Evolutionary conservation across 225 moss, liverwort and hornwort species (phyloP).

Genomic region (Sphagnum tenellum): DNA sequence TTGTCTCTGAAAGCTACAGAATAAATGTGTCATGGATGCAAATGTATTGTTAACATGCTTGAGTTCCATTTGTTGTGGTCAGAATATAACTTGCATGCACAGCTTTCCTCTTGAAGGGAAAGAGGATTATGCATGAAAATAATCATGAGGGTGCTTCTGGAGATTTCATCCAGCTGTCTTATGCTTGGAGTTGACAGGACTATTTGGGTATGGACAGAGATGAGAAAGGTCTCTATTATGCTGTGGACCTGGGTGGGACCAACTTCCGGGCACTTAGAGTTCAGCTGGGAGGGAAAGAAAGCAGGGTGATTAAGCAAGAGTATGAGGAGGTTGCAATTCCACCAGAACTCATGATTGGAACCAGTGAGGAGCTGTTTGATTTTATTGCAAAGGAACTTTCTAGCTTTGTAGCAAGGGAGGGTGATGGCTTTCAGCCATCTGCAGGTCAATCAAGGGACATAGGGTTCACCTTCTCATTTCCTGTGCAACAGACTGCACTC

Average conservation of each 20-base stretch:
- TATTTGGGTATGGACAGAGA: conserved; percentile 19
- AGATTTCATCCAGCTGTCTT: too few relatives aligned
- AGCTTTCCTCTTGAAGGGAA: too few relatives aligned
- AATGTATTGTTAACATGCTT: too few relatives aligned
- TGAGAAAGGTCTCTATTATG: conserved; percentile 61
- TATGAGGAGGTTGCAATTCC: conserved; percentile 39
- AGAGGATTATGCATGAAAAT: too few relatives aligned
- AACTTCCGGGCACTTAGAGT: conserved; percentile 79
- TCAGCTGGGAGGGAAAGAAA: conserved; percentile 46
- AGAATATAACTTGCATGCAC: too few relatives aligned
- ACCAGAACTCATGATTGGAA: conserved; percentile 45
- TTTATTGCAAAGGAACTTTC: conserved; percentile 59
- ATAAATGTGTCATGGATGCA: too few relatives aligned
- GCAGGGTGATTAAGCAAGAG: conserved; percentile 53
- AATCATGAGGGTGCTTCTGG: too few relatives aligned
- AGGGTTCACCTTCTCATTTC: conserved; percentile 81
- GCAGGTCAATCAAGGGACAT: conserved; percentile 44
- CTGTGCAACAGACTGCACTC: conserved; percentile 58
- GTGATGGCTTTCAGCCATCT: conserved; percentile 24
- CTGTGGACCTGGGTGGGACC: conserved; percentile 77
- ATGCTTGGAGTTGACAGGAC: too few relatives aligned
- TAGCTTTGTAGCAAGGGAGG: conserved; percentile 47
- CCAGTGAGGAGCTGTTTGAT: conserved; percentile 54
- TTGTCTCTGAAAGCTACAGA: too few relatives aligned
- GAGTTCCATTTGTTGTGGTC: too few relatives aligned